Percentiles rank a stretch among this genome's conserved stretches.
These are phyloP conservation scores for Sanghuangporus sanghuang DNA, from an alignment of 1,284 basidiomycete genomes.

Conservation along the genomic window DNA sequence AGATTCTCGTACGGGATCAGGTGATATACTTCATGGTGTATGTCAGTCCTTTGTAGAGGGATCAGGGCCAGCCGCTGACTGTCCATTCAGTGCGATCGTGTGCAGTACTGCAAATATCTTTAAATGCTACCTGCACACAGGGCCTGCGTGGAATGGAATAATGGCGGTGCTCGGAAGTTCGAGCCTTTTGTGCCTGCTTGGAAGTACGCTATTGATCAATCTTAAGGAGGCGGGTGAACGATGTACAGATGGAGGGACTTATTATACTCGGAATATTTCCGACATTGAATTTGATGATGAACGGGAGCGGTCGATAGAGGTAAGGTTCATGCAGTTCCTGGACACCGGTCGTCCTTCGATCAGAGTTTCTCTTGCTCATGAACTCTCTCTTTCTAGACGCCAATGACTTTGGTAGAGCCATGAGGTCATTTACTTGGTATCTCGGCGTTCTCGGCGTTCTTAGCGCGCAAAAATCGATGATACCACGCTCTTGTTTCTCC, in stretches of 20 bases:
- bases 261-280: neutral
- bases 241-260: neutral
- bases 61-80: neutral
- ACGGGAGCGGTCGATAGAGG: too few species aligned
- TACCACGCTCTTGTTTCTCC: too few species aligned
- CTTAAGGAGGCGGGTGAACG: constrained; percentile 4
- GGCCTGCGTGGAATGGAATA: neutral
- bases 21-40: neutral
- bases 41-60: neutral
- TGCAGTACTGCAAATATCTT: neutral
- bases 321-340: too few species aligned
- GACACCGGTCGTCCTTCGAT: too few species aligned
- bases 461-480: too few species aligned
- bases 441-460: too few species aligned
- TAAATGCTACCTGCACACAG: neutral
- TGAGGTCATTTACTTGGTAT: too few species aligned
- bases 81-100: neutral
- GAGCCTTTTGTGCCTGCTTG: neutral
- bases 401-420: too few species aligned
- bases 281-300: neutral
- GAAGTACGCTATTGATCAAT: neutral
- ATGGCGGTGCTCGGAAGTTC: neutral
- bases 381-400: too few species aligned
- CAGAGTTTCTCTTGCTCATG: too few species aligned
- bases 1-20: neutral